phyloP scores from a whole-genome alignment of 495 filamentous ascomycete genomes.

The Penicillium macrosclerotiorum region DNA sequence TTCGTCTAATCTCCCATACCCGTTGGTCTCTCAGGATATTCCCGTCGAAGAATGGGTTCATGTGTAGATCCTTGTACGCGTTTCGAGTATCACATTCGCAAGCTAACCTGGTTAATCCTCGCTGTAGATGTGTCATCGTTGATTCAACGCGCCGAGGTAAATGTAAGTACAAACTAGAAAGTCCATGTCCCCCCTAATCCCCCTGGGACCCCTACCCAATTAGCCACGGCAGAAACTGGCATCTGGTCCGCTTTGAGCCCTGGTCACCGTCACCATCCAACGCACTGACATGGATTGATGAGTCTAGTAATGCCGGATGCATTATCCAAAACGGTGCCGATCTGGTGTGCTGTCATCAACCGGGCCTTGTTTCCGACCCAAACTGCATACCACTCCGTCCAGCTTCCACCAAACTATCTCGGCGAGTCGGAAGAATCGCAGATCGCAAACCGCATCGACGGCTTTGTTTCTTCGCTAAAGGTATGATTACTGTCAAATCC shows the following conservation, averaged over 20 bases:
- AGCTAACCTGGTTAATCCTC: conserved; percentile 6
- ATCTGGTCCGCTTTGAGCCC: conserved; percentile 1
- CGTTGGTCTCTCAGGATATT: not conserved
- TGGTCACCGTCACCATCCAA: conserved; percentile 2
- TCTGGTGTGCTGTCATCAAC: conserved; percentile 89
- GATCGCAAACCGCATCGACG: conserved; percentile 64
- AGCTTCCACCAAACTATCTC: conserved; percentile 65
- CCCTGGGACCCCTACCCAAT: too few relatives aligned
- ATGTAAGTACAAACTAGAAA: too few relatives aligned
- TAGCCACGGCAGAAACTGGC: too few relatives aligned
- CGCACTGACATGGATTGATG: conserved; percentile 10
- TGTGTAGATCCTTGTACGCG: not conserved
- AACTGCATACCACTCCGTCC: conserved; percentile 48
- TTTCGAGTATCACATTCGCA: not conserved
- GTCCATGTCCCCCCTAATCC: too few relatives aligned
- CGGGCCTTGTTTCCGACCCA: conserved; percentile 66
- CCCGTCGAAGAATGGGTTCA: not conserved
- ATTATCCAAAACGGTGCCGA: conserved; percentile 87
- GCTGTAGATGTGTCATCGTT: conserved; percentile 76
- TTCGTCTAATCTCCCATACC: conserved; percentile 32
- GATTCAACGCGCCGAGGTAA: conserved; percentile 95
- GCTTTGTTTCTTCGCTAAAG: conserved; percentile 63
- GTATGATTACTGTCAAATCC: conserved; percentile 25
- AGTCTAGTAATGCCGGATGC: conserved; percentile 81
- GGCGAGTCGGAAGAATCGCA: conserved; percentile 75